These are phyloP conservation scores for Huntiella omanensis DNA, from an alignment of 2,329 filamentous ascomycete genomes.

Conservation along the genomic window DNA sequence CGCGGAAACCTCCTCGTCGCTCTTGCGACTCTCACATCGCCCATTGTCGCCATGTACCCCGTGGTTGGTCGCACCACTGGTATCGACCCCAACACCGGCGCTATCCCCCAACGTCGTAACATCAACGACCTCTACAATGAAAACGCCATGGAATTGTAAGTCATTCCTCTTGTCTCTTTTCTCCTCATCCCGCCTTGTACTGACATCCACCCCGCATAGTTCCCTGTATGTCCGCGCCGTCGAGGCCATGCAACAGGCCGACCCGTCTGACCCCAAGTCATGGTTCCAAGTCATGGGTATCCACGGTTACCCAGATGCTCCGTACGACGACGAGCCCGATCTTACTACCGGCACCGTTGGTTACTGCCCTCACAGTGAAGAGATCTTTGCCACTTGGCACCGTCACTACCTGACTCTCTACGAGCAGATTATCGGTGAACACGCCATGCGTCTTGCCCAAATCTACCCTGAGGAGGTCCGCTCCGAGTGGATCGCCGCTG, in stretches of 20 bases:
- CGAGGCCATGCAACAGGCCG: conserved; percentile 22
- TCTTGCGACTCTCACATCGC: conserved; percentile 1
- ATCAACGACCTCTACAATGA: conserved; percentile 27
- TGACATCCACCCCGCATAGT: conserved; percentile 16
- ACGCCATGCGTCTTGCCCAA: conserved; percentile 27
- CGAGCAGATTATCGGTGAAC: conserved; percentile 34
- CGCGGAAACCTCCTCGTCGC: conserved; percentile 3
- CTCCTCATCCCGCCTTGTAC: background rate
- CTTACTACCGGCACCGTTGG: conserved; percentile 18
- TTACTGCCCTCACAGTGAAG: conserved; percentile 30
- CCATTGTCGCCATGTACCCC: conserved; percentile 11
- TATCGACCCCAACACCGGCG: conserved; percentile 20
- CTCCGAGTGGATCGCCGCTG: conserved; percentile 24
- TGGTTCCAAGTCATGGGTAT: conserved; percentile 32
- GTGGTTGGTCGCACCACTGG: conserved; percentile 22
- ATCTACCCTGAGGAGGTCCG: conserved; percentile 22
- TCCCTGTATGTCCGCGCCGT: conserved; percentile 31
- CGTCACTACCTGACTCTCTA: conserved; percentile 34
- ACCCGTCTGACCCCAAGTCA: conserved; percentile 25
- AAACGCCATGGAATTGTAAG: conserved; percentile 27
- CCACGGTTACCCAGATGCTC: conserved; percentile 23
- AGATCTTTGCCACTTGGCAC: conserved; percentile 36
- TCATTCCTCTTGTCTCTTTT: background rate
- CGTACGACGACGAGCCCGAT: conserved; percentile 21
- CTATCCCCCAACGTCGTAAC: conserved; percentile 26